Evolutionary conservation across 75 land plant genomes (phyloP).

Genomic region (Selaginella tamariscina): DNA sequence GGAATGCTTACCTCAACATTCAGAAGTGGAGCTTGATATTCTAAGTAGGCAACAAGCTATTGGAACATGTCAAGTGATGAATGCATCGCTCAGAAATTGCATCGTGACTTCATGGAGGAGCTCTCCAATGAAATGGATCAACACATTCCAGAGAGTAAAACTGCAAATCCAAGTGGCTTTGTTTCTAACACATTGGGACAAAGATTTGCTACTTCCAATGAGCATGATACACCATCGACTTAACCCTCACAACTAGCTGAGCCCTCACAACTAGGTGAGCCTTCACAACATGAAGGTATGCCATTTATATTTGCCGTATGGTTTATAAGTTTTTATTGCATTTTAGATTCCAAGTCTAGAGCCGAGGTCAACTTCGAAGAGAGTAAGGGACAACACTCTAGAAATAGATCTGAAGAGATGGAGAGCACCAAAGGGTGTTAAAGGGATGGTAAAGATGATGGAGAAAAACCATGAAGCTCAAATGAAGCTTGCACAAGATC

Average conservation of each 20-base stretch:
- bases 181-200: neutral
- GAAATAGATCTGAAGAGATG: neutral
- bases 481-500: neutral
- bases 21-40: neutral
- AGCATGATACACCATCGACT: neutral
- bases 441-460: conserved; percentile 3
- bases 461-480: neutral
- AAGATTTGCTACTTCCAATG: neutral
- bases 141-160: neutral
- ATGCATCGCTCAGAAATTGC: neutral
- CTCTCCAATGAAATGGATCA: too few species aligned
- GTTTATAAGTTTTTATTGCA: neutral
- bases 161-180: neutral
- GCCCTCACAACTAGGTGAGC: neutral
- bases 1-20: neutral
- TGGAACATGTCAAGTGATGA: neutral
- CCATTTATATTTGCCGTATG: neutral
- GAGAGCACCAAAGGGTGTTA: too few species aligned
- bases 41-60: neutral
- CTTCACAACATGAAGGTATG: neutral
- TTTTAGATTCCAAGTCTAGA: neutral
- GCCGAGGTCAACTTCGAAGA: neutral
- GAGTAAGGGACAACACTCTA: neutral
- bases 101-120: neutral
- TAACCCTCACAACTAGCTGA: neutral